Conservation (phyloP, 106 monocot species). For the Phalaenopsis aphrodite region DNA sequence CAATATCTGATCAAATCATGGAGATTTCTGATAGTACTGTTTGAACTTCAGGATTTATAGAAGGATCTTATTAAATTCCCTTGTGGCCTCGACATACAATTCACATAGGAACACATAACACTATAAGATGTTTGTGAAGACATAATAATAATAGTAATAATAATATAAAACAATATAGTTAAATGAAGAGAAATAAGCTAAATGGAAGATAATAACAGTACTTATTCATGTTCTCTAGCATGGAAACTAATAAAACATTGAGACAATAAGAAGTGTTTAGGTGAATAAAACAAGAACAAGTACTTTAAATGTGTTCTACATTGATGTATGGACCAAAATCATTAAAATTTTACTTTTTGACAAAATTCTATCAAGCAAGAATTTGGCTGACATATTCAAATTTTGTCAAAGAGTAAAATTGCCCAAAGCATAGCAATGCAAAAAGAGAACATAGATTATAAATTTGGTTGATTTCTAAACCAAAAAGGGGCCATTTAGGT, state of each 20-base stretch:
- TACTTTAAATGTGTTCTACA: background rate
- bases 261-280: background rate
- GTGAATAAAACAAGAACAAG: background rate
- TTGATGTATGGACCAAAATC: background rate
- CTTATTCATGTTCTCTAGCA: background rate
- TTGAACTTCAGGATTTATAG: slow-evolving; percentile 88
- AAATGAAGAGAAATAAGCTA: background rate
- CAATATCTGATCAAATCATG: slow-evolving; percentile 91
- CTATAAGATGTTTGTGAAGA: background rate
- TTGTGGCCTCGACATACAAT: slow-evolving; percentile 74
- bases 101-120: background rate
- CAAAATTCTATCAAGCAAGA: too few relatives aligned
- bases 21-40: slow-evolving; percentile 88
- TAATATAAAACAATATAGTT: background rate
- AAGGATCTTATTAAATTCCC: slow-evolving; percentile 92
- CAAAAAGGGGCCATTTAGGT: too few relatives aligned
- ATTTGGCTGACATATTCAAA: too few relatives aligned
- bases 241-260: background rate
- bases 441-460: too few relatives aligned
- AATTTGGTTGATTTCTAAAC: too few relatives aligned
- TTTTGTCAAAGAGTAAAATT: too few relatives aligned
- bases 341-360: background rate
- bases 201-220: background rate
- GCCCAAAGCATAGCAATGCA: too few relatives aligned
- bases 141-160: background rate